Evolutionary conservation across 805 yeast genomes (phyloP), one percentile per base, ranked within the genome.

Genomic region (Maudiozyma saulgeensis): DNA sequence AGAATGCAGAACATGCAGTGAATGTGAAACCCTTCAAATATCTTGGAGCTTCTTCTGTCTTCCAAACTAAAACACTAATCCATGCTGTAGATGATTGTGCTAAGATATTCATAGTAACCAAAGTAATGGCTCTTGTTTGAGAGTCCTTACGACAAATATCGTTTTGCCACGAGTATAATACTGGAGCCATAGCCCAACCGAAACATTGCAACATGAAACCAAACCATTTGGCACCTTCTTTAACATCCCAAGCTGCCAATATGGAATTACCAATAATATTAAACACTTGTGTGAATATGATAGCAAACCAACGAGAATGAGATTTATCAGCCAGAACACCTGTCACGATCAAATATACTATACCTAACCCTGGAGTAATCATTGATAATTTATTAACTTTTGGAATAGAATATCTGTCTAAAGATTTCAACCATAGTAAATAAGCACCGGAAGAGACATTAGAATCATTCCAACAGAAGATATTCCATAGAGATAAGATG

Each of bases 171-270:
- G 79, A 71, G 58, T 79, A 80, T 15, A 78, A 61, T 0, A 76
- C 79, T 0, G 83, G 79, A 1, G 84, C 81, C 74, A 75, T 75
- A 11, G 82, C 79, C 77, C 80, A 74, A 7, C 81, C 81, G 49
- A 75, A 72, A 60, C 77, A 79, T 51, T 75, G 80, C 40, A 78
- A 61, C 56, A 77, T 70, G 64, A 72, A 80, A 1, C 81, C 84
- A 64, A 77, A 79, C 81, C 82, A 78, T 56, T 77, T 79, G 5
- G 79, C 80, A 8, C 71, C 55, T 54, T 76, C 77, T 2, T 76
- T 70, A 8, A 80, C 77, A 44, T 74, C 44, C 84, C 84, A 80
- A 9, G 72, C 75, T 2, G 82, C 78, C 47, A 80, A 64, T 41
- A 80, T 67, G 11, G 73, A 66, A 52, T 77, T 76, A 16, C 82